A percentile compares a stretch with the other conserved stretches of the same genome.
These are phyloP conservation scores for Pelargonium australe DNA, from an alignment of 441 rosid species.

Conservation along the genomic window DNA sequence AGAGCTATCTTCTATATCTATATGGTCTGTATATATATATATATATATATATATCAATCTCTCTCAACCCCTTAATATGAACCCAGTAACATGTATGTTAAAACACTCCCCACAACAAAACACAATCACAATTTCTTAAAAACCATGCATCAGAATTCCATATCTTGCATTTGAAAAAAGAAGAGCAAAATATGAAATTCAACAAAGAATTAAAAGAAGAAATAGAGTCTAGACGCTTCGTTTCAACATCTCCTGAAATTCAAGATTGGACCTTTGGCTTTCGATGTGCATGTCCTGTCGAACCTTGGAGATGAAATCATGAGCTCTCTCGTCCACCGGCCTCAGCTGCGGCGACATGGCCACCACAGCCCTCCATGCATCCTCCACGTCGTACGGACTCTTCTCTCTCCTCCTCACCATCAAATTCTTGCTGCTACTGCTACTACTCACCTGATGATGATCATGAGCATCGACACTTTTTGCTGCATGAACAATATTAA, in stretches of 20 bases:
- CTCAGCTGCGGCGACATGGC: conserved; percentile 65
- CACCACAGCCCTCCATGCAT: conserved; percentile 66
- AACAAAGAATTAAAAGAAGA: neutral
- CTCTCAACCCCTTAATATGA: too few species aligned
- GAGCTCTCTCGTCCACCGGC: conserved; percentile 67
- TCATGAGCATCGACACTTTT: neutral
- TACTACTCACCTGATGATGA: neutral
- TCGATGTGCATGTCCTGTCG: conserved; percentile 48
- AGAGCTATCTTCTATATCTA: too few species aligned
- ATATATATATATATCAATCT: too few species aligned
- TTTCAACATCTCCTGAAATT: conserved; percentile 59
- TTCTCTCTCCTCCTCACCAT: conserved; percentile 23
- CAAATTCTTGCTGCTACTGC: too few species aligned
- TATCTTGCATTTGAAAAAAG: conserved; percentile 10
- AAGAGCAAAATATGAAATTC: conserved; percentile 11
- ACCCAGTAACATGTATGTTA: too few species aligned
- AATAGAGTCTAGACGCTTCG: conserved; percentile 35
- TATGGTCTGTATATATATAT: too few species aligned
- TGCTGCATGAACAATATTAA: neutral
- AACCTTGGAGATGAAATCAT: conserved; percentile 58
- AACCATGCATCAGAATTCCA: neutral
- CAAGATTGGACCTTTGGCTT: conserved; percentile 51
- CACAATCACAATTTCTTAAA: neutral
- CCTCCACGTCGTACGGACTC: conserved; percentile 42
- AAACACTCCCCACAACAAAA: neutral